Evolutionary conservation across 108 stramenopile species (phyloP).

Genomic region (Stephanodiscus minutulus): DNA sequence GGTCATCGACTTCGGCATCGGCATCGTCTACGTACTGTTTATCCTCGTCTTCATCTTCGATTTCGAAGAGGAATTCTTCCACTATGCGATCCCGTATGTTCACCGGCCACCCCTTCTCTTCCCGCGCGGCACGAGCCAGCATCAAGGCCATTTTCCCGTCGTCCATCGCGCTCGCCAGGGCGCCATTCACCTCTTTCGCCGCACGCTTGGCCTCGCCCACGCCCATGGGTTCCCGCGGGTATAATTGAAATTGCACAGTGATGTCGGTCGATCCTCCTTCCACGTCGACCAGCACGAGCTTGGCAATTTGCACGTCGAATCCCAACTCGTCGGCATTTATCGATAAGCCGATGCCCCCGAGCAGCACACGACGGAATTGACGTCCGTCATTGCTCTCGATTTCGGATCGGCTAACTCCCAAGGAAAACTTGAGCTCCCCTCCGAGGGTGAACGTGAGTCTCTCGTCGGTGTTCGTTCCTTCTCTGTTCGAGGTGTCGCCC

Average conservation of each 20-base stretch:
- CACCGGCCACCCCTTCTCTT: conserved; percentile 69
- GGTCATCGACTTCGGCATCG: conserved; percentile 21
- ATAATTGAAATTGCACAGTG: conserved; percentile 60
- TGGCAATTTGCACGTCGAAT: conserved; percentile 58
- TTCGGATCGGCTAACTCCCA: conserved; percentile 63
- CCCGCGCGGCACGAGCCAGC: conserved; percentile 63
- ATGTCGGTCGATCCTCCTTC: conserved; percentile 66
- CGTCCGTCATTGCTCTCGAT: conserved; percentile 51
- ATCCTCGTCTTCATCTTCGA: conserved; percentile 53
- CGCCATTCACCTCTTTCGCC: conserved; percentile 60
- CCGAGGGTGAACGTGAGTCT: conserved; percentile 52
- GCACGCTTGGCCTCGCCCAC: conserved; percentile 51
- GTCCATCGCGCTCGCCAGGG: conserved; percentile 71
- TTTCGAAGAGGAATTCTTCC: conserved; percentile 82
- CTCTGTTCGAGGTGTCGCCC: background rate
- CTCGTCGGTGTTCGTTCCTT: conserved; percentile 9
- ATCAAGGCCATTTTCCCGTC: conserved; percentile 72
- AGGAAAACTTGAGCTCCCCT: conserved; percentile 67
- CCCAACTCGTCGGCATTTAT: conserved; percentile 53
- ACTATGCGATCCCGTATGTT: conserved; percentile 67
- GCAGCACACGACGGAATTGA: conserved; percentile 61
- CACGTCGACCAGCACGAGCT: conserved; percentile 54
- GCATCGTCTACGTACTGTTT: conserved; percentile 23
- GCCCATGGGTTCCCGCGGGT: conserved; percentile 42
- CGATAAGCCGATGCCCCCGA: conserved; percentile 51